phyloP scores from a whole-genome alignment of 768 basidiomycete genomes.

The Astraeus odoratus region DNA sequence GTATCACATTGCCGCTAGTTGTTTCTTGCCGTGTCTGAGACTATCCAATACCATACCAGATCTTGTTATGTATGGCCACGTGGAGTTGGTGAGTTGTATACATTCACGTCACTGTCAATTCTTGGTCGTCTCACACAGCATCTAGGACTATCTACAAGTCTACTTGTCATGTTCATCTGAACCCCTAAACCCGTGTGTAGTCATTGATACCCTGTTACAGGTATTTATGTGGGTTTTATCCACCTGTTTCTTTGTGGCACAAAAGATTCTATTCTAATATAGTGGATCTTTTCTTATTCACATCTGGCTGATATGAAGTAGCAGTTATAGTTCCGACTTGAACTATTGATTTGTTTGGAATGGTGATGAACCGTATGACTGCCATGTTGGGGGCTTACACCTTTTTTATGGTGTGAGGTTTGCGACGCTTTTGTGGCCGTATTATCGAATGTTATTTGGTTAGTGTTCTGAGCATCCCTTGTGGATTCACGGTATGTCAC shows the following conservation, averaged over 20 bases:
- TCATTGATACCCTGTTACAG: constrained; percentile 42
- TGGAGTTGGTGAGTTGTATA: no score
- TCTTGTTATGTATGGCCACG: no score
- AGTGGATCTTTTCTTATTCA: constrained; percentile 1
- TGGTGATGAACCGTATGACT: constrained; percentile 61
- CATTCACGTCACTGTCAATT: no score
- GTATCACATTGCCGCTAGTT: no score
- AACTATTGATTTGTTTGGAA: constrained; percentile 66
- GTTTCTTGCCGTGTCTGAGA: no score
- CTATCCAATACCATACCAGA: no score
- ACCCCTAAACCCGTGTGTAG: no score
- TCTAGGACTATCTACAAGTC: no score
- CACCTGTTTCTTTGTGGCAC: constrained; percentile 35
- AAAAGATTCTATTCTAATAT: constrained; percentile 37
- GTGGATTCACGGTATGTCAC: constrained; percentile 33
- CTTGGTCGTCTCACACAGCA: no score
- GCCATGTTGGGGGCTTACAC: constrained; percentile 50
- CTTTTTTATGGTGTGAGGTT: constrained; percentile 52
- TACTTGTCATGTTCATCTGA: no score
- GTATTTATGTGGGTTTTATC: constrained; percentile 38
- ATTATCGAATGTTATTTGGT: constrained; percentile 21
- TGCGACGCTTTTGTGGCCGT: constrained; percentile 15
- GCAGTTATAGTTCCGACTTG: constrained; percentile 30
- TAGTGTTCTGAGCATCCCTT: constrained; percentile 31
- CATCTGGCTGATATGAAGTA: constrained; percentile 2